phyloP scores from a whole-genome alignment of 2,329 filamentous ascomycete genomes.

The Chrysoporthe austroafricana region DNA sequence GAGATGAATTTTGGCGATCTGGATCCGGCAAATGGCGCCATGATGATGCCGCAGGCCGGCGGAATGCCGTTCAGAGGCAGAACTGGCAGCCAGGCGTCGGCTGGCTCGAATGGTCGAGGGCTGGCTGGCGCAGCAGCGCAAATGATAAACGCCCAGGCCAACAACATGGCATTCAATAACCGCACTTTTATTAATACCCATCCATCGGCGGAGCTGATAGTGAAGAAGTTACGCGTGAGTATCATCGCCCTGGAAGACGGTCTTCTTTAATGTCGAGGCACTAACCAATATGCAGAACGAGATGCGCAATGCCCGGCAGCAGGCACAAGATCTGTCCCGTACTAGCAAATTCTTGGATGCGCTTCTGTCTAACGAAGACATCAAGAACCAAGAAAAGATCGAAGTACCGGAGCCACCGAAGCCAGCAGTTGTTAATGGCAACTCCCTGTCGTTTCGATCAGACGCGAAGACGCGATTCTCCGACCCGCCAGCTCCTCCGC shows the following conservation, averaged over 20 bases:
- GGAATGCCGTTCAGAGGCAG: constrained; percentile 73
- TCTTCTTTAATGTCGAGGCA: constrained; percentile 32
- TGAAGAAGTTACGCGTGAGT: constrained; percentile 82
- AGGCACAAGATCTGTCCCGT: constrained; percentile 81
- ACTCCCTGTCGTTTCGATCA: constrained; percentile 60
- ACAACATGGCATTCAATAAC: constrained; percentile 53
- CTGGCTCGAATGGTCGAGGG: constrained; percentile 61
- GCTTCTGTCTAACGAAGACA: constrained; percentile 72
- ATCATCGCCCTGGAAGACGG: too few species aligned
- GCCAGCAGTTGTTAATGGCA: constrained; percentile 54
- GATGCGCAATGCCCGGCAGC: constrained; percentile 86
- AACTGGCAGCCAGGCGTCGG: constrained; percentile 68
- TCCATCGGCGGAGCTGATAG: constrained; percentile 84
- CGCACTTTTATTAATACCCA: constrained; percentile 28
- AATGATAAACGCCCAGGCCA: constrained; percentile 54
- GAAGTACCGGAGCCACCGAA: constrained; percentile 54
- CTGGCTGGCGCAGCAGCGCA: constrained; percentile 55
- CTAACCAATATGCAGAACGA: constrained; percentile 65
- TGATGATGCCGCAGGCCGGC: constrained; percentile 71
- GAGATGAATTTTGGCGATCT: constrained; percentile 93
- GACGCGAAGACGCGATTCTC: constrained; percentile 86
- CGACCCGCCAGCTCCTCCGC: constrained; percentile 89
- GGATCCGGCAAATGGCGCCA: constrained; percentile 75
- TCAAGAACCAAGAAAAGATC: constrained; percentile 61
- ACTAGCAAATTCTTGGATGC: constrained; percentile 81